Evolutionary conservation across 768 basidiomycete genomes (phyloP).

Genomic region (Termitomyces sp.): DNA sequence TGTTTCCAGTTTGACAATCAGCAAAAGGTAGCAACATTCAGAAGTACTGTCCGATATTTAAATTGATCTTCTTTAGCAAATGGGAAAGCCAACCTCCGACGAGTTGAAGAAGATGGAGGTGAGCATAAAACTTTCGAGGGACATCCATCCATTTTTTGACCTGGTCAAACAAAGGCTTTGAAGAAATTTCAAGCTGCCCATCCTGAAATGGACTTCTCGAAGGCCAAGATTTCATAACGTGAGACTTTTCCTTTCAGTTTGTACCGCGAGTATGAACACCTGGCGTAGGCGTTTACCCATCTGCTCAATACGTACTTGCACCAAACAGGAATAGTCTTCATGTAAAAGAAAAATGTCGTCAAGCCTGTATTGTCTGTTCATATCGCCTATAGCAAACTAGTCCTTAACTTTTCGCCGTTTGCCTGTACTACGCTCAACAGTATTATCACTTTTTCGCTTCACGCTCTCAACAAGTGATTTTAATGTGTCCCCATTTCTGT

Average conservation of each 20-base stretch:
- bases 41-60: not conserved
- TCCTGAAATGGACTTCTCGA: conserved; percentile 92
- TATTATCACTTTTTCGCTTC: conserved; percentile 63
- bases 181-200: conserved; percentile 87
- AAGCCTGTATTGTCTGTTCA: not conserved
- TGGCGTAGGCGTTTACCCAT: not conserved
- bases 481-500: conserved; percentile 31
- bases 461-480: conserved; percentile 77
- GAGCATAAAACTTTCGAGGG: conserved; percentile 2
- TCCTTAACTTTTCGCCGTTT: conserved; percentile 34
- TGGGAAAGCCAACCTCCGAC: conserved; percentile 94
- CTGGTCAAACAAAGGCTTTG: conserved; percentile 47
- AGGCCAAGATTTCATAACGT: conserved; percentile 68
- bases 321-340: not conserved
- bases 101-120: conserved; percentile 93
- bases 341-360: not conserved
- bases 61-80: conserved; percentile 50
- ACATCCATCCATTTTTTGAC: not conserved
- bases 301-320: not conserved
- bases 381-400: not conserved
- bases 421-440: conserved; percentile 21
- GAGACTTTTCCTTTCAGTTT: not conserved
- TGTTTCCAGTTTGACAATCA: conserved; percentile 67
- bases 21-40: conserved; percentile 45
- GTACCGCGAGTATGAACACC: not conserved